Percentiles rank a stretch among this genome's conserved stretches.
Conservation (phyloP, 352 stramenopile genomes). For the Globisporangium yorkense region DNA sequence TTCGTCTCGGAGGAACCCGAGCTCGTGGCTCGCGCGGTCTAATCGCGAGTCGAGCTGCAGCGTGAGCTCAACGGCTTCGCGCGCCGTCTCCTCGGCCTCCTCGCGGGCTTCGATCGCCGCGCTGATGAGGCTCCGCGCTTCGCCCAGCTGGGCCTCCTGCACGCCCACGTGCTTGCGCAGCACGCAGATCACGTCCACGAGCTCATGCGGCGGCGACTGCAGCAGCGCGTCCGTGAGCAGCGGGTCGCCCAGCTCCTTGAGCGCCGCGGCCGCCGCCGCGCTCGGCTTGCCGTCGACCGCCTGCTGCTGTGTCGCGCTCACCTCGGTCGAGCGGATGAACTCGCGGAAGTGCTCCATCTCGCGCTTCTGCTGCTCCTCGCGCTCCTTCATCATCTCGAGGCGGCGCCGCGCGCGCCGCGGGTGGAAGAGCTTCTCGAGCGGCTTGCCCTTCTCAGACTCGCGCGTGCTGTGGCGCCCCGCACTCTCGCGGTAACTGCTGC, state of each 20-base stretch:
- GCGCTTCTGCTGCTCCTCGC: slow-evolving; percentile 66
- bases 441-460: slow-evolving; percentile 39
- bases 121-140: slow-evolving; percentile 69
- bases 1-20: slow-evolving; percentile 22
- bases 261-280: slow-evolving; percentile 16
- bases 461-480: slow-evolving; percentile 18
- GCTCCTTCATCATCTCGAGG: slow-evolving; percentile 57
- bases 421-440: slow-evolving; percentile 75
- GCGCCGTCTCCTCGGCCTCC: slow-evolving; percentile 61
- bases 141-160: slow-evolving; percentile 66
- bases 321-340: slow-evolving; percentile 71
- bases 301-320: slow-evolving; percentile 18
- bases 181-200: slow-evolving; percentile 66
- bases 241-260: slow-evolving; percentile 43
- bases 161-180: slow-evolving; percentile 64
- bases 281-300: neutral
- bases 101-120: slow-evolving; percentile 75
- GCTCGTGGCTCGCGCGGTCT: slow-evolving; percentile 52
- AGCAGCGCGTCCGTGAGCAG: slow-evolving; percentile 49
- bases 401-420: slow-evolving; percentile 58
- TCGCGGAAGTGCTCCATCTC: slow-evolving; percentile 88
- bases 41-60: slow-evolving; percentile 66
- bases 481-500: slow-evolving; percentile 30
- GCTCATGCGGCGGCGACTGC: slow-evolving; percentile 39
- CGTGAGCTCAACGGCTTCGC: slow-evolving; percentile 67